A percentile compares a stretch with the other conserved stretches of the same genome.
These are phyloP conservation scores for Tulasnella sp. DNA, from an alignment of 768 basidiomycete genomes.

Conservation along the genomic window DNA sequence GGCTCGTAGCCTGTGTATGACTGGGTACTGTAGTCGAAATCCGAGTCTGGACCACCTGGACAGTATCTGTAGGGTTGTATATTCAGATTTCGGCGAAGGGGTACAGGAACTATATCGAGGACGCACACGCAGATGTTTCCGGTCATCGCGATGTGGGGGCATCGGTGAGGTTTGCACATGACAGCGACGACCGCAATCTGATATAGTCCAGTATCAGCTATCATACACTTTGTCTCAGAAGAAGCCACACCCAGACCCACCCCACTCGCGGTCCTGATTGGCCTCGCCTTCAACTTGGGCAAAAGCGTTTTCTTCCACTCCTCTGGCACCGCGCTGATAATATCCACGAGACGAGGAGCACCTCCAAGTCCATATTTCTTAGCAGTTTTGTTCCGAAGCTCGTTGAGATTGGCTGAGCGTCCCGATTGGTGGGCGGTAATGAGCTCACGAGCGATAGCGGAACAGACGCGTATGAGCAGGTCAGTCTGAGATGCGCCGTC, in stretches of 20 bases:
- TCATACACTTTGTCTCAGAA: no score
- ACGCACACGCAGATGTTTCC: slow-evolving; percentile 97
- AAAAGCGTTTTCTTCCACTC: slow-evolving; percentile 88
- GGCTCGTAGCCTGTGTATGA: slow-evolving; percentile 93
- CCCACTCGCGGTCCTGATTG: slow-evolving; percentile 93
- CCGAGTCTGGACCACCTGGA: slow-evolving; percentile 97
- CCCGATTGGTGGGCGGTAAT: slow-evolving; percentile 77
- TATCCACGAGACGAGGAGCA: slow-evolving; percentile 89
- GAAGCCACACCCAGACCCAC: no score
- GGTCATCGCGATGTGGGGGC: slow-evolving; percentile 99
- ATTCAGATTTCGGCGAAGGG: no score
- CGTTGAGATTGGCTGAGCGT: slow-evolving; percentile 73
- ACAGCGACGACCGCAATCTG: slow-evolving; percentile 98
- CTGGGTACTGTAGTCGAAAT: slow-evolving; percentile 99
- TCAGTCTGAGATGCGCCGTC: slow-evolving; percentile 66
- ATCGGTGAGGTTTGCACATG: slow-evolving; percentile 99
- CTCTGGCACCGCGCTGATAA: slow-evolving; percentile 96
- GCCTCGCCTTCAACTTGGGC: slow-evolving; percentile 83
- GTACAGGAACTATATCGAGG: no score
- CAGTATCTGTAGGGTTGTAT: slow-evolving; percentile 62
- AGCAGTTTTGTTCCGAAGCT: slow-evolving; percentile 73
- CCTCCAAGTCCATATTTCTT: slow-evolving; percentile 83
- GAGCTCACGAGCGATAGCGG: slow-evolving; percentile 88
- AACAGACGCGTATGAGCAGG: slow-evolving; percentile 76
- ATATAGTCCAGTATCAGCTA: neutral